Base-by-base conservation (phyloP, 2,329 filamentous ascomycete species). In the Colletotrichum chrysophilum region DNA sequence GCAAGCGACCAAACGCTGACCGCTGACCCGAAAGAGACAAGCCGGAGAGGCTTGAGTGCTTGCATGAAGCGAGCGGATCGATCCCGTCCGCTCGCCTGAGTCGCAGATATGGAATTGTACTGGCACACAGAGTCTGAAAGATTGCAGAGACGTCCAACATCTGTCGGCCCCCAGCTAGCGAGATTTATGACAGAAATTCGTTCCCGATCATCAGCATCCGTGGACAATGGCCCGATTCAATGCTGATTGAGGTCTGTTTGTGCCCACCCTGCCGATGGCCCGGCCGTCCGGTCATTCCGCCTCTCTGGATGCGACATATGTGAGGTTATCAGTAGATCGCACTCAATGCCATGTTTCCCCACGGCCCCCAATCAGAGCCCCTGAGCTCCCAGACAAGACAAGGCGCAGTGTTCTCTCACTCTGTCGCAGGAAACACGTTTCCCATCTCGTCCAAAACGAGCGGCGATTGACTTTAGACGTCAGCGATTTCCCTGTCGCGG, bases 51-150 rank as follows among this genome's bases (percentile, higher is more conserved):
- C 66, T 76, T 76, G 65, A 75, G 66, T 76, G 74, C 60, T 76
- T 76, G 71, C 74, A 75, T 76, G 74, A 71, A 56, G 74, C 70
- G 43, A 71, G 66, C 71, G 66, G 74, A 64, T 76, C 74, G 30
- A 61, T 75, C 74, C 71, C 74, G 71, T 36, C 60, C 70, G 71
- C 74, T 71, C 62, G 61, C 66, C 70, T 68, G 34, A 75, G 56
- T 64, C 38, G 43, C 66, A 75, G 64, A 66, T 36, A 56, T 32
- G 68, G 34, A 65, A 38, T 72, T 43, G 38, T 30, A 52, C 61
- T 56, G 55, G 24, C 69, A 75, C 69, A 61, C 61, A 43, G n/a
- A 48, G 14, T 28, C 36, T 61, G 21, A 26, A 32, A 62, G 62
- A 30, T 71, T 61, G 48, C 55, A 71, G 60, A 71, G 10, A 48